Conservation (phyloP, 2,329 filamentous ascomycete species). For the Thelonectria blattea region DNA sequence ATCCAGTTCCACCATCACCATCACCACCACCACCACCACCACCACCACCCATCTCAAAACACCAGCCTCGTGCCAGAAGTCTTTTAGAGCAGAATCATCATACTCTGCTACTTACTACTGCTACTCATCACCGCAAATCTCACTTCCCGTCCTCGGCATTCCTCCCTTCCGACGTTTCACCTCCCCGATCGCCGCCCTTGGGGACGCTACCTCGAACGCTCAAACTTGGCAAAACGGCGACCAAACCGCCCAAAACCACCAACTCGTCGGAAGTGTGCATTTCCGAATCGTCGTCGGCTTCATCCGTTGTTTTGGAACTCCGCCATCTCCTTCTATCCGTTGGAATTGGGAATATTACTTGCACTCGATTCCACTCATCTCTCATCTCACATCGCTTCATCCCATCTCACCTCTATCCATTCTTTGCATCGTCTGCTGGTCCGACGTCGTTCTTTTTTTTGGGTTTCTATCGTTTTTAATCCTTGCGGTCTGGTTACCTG, state of each 20-base stretch:
- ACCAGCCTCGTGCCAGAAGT: background rate
- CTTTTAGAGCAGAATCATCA: too few species aligned
- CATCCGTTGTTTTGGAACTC: too few species aligned
- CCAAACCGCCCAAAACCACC: background rate
- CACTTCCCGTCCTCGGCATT: background rate
- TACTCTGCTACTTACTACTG: too few species aligned
- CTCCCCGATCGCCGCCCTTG: background rate
- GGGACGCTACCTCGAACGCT: background rate
- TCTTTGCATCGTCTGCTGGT: conserved; percentile 17
- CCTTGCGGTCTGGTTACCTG: conserved; percentile 62
- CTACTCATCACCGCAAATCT: too few species aligned
- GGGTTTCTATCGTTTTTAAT: conserved; percentile 43
- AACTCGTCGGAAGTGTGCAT: background rate
- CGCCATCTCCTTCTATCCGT: too few species aligned
- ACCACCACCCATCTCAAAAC: background rate
- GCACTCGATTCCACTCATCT: background rate
- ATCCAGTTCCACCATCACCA: too few species aligned
- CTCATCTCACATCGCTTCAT: background rate
- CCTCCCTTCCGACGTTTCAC: background rate
- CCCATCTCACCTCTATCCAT: background rate
- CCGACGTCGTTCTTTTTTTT: conserved; percentile 20
- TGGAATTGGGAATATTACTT: conserved; percentile 9
- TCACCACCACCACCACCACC: background rate
- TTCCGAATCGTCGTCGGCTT: background rate
- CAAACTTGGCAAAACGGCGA: background rate